phyloP scores from a whole-genome alignment of 208 protist species.

The Crithidia brevicula region DNA sequence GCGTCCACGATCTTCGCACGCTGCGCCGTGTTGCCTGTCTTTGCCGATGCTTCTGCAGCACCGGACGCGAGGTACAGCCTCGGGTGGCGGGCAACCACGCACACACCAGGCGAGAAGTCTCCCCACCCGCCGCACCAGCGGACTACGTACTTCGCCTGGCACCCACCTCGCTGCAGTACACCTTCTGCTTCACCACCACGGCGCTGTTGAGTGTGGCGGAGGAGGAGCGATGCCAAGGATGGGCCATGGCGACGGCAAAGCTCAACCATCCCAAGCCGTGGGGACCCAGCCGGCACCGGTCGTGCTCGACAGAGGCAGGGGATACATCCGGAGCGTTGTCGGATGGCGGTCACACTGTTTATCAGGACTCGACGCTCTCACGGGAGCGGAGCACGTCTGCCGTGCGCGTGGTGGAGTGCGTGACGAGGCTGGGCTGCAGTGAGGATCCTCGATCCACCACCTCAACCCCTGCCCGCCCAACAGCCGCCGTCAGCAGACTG shows the following conservation, averaged over 20 bases:
- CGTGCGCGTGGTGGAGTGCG: conserved; percentile 23
- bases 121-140: conserved; percentile 17
- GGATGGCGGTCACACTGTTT: conserved; percentile 29
- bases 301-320: conserved; percentile 30
- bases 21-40: conserved; percentile 31
- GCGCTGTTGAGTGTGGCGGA: conserved; percentile 41
- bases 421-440: neutral
- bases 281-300: neutral
- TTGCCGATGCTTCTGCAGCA: conserved; percentile 30
- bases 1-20: conserved; percentile 19
- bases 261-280: neutral
- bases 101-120: conserved; percentile 5
- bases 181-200: conserved; percentile 50
- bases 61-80: conserved; percentile 15
- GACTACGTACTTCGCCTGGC: conserved; percentile 36
- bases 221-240: conserved; percentile 35
- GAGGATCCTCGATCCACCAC: conserved; percentile 22
- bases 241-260: conserved; percentile 21
- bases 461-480: conserved; percentile 17
- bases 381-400: conserved; percentile 24
- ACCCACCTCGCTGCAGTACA: conserved; percentile 34
- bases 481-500: neutral
- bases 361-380: conserved; percentile 22
- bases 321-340: conserved; percentile 39
- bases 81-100: neutral